Base-by-base conservation (phyloP, 345 rosid genomes). In the Kandelia obovata region DNA sequence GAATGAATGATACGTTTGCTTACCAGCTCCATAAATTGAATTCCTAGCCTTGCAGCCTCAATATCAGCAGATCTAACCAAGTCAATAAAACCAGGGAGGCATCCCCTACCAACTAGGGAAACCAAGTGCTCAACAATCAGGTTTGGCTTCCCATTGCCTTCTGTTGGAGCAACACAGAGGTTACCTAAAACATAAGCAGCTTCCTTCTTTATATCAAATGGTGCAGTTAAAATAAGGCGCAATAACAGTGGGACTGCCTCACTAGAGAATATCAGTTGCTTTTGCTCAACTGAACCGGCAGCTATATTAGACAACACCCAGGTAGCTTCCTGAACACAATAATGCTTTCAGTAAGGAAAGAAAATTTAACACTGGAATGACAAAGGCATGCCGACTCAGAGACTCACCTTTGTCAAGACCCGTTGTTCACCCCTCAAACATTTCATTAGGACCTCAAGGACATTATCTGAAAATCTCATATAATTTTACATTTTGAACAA, bases 301-400 rank as follows among this genome's bases (percentile, higher is more conserved):
- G 99, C 98, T 81, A 92, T 79, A 80, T 95, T 95, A 61, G 98
- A 95, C 67, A 95, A 70, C 75, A 89, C 97, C 99, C 99, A 95
- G 53, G 98, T 85, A 64, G 96, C 91, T 88, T 95, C 99, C 99
- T 95, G 59, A 61, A 75, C 5, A 65, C 60, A 68, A 37, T 46
- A 47, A 67, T 66, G 37, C 62, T 51, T 51, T 31, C 21, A 25
- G 47, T 71, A 3, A 37, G 68, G 68, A 73, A 11, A n/a, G 28
- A 34, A 4, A 46, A 62, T 27, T 51, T n/a, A 27, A 68, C 30
- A 35, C 56, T 58, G 34, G 25, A 58, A 20, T 11, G 37, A 16
- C 15, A 2, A 58, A 63, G 28, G 20, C 4, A 71, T 30, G 23
- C 58, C 28, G 27, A 43, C 49, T 43, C 2, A 25, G 59, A 9